phyloP scores from a whole-genome alignment of 805 yeast genomes.

The Spathaspora hagerdaliae region DNA sequence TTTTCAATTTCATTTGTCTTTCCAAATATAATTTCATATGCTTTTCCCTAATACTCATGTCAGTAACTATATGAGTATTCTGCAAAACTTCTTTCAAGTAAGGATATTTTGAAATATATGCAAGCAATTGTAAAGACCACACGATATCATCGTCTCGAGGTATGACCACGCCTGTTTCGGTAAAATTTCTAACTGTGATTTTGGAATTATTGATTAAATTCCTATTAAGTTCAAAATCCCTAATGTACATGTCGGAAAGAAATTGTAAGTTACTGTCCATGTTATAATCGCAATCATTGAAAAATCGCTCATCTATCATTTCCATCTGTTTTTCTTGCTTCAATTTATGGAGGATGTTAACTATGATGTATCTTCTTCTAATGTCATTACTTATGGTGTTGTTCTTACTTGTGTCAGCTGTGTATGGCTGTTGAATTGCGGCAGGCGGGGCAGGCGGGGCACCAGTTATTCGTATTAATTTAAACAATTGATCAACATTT shows the following conservation, averaged over 20 bases:
- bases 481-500: slow-evolving; percentile 34
- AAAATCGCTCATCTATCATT: slow-evolving; percentile 25
- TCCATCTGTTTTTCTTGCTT: slow-evolving; percentile 34
- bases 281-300: slow-evolving; percentile 30
- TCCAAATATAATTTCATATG: slow-evolving; percentile 33
- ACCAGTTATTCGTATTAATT: slow-evolving; percentile 21
- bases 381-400: slow-evolving; percentile 24
- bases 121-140: slow-evolving; percentile 88
- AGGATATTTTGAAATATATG: slow-evolving; percentile 90
- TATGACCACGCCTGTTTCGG: slow-evolving; percentile 65
- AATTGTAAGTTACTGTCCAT: slow-evolving; percentile 42
- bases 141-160: slow-evolving; percentile 92
- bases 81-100: slow-evolving; percentile 71
- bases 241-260: slow-evolving; percentile 36
- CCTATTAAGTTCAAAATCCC: slow-evolving; percentile 27
- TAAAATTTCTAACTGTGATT: slow-evolving; percentile 34
- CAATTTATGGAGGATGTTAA: slow-evolving; percentile 33
- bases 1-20: slow-evolving; percentile 29
- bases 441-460: background rate
- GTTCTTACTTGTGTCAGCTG: background rate
- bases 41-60: slow-evolving; percentile 47
- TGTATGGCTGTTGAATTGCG: background rate
- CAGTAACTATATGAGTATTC: slow-evolving; percentile 68
- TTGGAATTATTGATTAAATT: slow-evolving; percentile 20
- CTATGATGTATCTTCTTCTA: slow-evolving; percentile 32